phyloP scores from a whole-genome alignment of 2,329 filamentous ascomycete genomes.

The Lachnellula suecica region DNA sequence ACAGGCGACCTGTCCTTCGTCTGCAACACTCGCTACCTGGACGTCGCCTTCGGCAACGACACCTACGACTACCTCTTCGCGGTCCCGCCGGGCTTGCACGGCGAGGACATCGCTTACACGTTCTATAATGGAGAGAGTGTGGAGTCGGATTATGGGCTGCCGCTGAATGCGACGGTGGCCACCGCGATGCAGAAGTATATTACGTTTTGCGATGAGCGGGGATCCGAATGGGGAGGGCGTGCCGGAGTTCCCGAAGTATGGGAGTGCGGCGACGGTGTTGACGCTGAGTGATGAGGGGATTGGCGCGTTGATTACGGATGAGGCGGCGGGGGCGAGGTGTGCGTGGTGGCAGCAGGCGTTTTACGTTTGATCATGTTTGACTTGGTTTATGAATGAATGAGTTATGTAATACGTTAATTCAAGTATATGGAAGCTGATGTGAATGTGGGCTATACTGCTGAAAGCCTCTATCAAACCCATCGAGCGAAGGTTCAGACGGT shows the following conservation, averaged over 20 bases:
- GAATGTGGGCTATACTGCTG: no score
- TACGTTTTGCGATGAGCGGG: slow-evolving; percentile 33
- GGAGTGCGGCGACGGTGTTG: slow-evolving; percentile 2
- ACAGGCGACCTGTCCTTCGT: slow-evolving; percentile 44
- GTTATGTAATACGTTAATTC: no score
- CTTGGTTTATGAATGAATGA: no score
- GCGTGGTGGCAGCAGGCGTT: slow-evolving; percentile 34
- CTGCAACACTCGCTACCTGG: slow-evolving; percentile 53
- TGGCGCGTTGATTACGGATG: slow-evolving; percentile 12
- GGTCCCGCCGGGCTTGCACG: slow-evolving; percentile 52
- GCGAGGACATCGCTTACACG: slow-evolving; percentile 49
- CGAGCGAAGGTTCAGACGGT: no score
- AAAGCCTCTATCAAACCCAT: no score
- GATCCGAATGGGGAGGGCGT: slow-evolving; percentile 28
- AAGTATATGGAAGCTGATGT: no score
- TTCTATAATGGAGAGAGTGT: no score
- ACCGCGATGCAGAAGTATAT: slow-evolving; percentile 37
- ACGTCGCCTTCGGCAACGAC: slow-evolving; percentile 42
- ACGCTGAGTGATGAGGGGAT: slow-evolving; percentile 5
- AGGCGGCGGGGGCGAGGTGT: slow-evolving; percentile 32
- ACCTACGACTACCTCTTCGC: slow-evolving; percentile 52
- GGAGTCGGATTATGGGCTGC: slow-evolving; percentile 30
- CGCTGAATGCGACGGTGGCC: slow-evolving; percentile 29
- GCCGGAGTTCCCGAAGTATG: slow-evolving; percentile 22
- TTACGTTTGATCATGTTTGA: slow-evolving; percentile 14